These are phyloP conservation scores for Teunomyces kruisii DNA, from an alignment of 805 yeast genomes.

Conservation along the genomic window DNA sequence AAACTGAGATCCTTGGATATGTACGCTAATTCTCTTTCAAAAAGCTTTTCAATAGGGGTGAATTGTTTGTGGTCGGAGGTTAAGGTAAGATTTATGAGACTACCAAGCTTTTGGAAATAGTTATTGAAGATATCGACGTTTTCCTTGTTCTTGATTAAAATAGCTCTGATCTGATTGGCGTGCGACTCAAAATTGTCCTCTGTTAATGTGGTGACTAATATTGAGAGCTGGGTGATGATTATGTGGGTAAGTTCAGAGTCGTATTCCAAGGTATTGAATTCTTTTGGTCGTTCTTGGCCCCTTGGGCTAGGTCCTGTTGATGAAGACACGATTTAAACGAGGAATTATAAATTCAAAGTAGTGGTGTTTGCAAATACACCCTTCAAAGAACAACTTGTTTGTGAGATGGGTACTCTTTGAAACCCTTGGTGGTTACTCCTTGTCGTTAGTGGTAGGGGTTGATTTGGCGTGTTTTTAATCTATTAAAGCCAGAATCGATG, in stretches of 20 bases:
- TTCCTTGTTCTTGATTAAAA: constrained; percentile 31
- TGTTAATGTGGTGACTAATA: constrained; percentile 47
- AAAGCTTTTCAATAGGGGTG: constrained; percentile 24
- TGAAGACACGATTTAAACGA: constrained; percentile 35
- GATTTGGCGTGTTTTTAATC: neutral
- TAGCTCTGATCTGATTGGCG: constrained; percentile 46
- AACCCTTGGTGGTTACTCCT: neutral
- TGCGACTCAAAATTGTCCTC: constrained; percentile 40
- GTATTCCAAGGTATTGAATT: constrained; percentile 1
- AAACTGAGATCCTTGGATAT: constrained; percentile 26
- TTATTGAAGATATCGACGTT: constrained; percentile 17
- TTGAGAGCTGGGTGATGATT: constrained; percentile 52
- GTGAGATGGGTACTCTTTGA: neutral
- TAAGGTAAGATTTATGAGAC: constrained; percentile 13
- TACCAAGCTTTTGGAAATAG: constrained; percentile 22
- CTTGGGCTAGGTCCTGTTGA: constrained; percentile 9
- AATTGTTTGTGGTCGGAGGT: constrained; percentile 8
- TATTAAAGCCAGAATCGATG: constrained; percentile 1
- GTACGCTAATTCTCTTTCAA: constrained; percentile 24
- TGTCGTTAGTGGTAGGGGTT: neutral
- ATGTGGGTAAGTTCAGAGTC: constrained; percentile 36
- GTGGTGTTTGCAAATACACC: constrained; percentile 5
- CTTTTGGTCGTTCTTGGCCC: constrained; percentile 5
- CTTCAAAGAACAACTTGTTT: constrained; percentile 1
- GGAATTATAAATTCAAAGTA: constrained; percentile 1